A percentile compares a stretch with the other conserved stretches of the same genome.
Conservation (phyloP, 1,284 basidiomycete species). For the Trichosporon sp. region DNA sequence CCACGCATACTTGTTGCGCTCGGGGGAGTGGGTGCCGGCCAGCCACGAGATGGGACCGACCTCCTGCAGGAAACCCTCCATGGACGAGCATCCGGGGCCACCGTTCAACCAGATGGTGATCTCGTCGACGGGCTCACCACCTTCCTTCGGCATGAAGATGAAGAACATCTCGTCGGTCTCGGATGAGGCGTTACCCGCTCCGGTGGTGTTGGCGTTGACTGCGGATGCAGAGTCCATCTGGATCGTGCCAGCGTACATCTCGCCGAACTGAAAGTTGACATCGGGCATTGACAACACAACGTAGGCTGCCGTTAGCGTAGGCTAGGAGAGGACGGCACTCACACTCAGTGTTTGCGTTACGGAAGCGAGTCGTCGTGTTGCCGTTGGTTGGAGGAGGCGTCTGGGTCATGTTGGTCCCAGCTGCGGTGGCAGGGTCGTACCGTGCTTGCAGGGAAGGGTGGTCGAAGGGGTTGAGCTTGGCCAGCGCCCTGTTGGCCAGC, state of each 20-base stretch:
- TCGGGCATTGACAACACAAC: constrained; percentile 34
- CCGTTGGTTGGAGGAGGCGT: no score
- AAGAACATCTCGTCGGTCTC: constrained; percentile 30
- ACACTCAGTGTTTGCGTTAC: constrained; percentile 20
- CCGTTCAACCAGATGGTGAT: constrained; percentile 41
- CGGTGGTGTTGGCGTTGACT: neutral
- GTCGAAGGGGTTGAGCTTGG: neutral
- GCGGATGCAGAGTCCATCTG: constrained; percentile 25
- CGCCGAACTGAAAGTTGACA: constrained; percentile 35
- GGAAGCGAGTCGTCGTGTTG: constrained; percentile 2
- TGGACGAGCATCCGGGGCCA: constrained; percentile 64
- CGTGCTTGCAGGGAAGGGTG: neutral
- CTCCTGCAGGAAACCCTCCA: constrained; percentile 77
- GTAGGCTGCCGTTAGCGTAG: constrained; percentile 27
- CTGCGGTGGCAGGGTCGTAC: neutral
- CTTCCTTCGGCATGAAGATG: constrained; percentile 34
- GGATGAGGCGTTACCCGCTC: neutral
- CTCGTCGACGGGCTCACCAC: constrained; percentile 38
- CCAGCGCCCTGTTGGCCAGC: neutral
- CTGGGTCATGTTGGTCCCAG: neutral
- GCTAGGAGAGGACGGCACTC: neutral
- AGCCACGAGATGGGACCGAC: constrained; percentile 77
- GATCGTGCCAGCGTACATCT: constrained; percentile 38
- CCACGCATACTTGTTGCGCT: constrained; percentile 73
- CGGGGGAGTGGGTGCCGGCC: constrained; percentile 67